Percentiles rank a stretch among this genome's conserved stretches.
These are phyloP conservation scores for Suillus paluster DNA, from an alignment of 768 basidiomycete genomes.

Conservation along the genomic window DNA sequence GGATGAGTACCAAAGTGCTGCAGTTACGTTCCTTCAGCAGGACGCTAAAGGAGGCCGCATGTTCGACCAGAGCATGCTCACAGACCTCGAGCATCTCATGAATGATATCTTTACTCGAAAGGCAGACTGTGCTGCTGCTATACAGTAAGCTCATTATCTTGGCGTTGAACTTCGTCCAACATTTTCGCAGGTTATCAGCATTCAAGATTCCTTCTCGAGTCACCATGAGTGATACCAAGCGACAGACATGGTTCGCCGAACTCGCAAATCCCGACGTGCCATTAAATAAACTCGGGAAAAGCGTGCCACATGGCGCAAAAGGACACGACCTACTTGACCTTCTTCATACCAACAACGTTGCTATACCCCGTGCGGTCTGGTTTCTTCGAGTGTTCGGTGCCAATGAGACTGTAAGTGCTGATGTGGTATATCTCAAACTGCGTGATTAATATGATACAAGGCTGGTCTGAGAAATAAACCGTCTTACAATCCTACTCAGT, in stretches of 20 bases:
- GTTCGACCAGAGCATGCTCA: constrained; percentile 54
- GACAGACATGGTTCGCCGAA: constrained; percentile 83
- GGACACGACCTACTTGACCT: constrained; percentile 84
- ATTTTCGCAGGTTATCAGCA: constrained; percentile 48
- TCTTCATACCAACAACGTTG: constrained; percentile 75
- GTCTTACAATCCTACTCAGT: constrained; percentile 79
- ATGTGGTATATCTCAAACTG: not conserved
- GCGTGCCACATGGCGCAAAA: constrained; percentile 85
- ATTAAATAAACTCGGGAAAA: constrained; percentile 80
- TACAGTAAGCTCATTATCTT: constrained; percentile 58
- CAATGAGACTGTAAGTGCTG: constrained; percentile 71
- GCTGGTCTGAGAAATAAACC: constrained; percentile 79
- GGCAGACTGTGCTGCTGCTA: constrained; percentile 54
- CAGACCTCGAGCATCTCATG: constrained; percentile 75
- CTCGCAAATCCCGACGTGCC: constrained; percentile 83
- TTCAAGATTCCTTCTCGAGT: constrained; percentile 86
- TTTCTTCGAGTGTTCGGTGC: constrained; percentile 86
- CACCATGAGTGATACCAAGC: constrained; percentile 77
- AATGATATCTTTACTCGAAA: constrained; percentile 73
- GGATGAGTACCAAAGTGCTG: constrained; percentile 26
- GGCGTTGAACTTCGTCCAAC: not conserved
- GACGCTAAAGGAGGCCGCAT: constrained; percentile 46
- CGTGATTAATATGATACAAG: constrained; percentile 37
- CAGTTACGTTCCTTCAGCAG: constrained; percentile 21
- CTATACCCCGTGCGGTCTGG: constrained; percentile 85